Evolutionary conservation across 2,329 filamentous ascomycete genomes (phyloP).

Genomic region (Esteya vermicola): DNA sequence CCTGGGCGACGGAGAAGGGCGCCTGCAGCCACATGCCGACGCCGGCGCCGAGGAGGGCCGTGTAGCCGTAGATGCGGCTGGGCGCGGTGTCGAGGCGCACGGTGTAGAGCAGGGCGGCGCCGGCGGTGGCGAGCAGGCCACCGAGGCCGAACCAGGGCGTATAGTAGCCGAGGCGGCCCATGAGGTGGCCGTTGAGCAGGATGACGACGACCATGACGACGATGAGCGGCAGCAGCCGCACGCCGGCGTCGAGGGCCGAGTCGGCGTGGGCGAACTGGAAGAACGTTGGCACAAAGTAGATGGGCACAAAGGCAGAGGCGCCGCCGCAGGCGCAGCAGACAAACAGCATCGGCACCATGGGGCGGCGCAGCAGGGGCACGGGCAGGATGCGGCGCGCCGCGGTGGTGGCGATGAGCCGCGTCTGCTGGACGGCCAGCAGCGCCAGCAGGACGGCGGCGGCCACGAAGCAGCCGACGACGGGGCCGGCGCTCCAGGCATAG

Average conservation of each 20-base stretch:
- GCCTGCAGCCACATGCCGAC: constrained; percentile 20
- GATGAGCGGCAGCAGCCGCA: constrained; percentile 28
- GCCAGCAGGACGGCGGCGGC: constrained; percentile 24
- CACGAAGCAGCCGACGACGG: constrained; percentile 29
- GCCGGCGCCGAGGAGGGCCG: constrained; percentile 23
- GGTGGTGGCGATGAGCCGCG: constrained; percentile 23
- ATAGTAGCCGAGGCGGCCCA: constrained; percentile 18
- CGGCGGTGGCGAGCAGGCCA: constrained; percentile 17
- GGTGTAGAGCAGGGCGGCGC: constrained; percentile 14
- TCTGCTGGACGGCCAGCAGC: constrained; percentile 31
- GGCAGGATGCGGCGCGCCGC: constrained; percentile 25
- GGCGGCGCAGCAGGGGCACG: constrained; percentile 21
- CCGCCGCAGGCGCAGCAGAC: constrained; percentile 30
- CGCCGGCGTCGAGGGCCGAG: constrained; percentile 23
- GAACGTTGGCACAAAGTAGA: constrained; percentile 41
- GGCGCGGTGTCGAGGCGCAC: constrained; percentile 11
- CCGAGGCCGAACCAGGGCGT: constrained; percentile 21
- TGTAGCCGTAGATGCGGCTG: constrained; percentile 14
- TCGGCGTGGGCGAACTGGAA: constrained; percentile 35
- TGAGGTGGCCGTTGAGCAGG: constrained; percentile 7
- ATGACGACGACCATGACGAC: constrained; percentile 16
- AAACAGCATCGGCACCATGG: constrained; percentile 29
- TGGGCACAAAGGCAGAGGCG: constrained; percentile 20
- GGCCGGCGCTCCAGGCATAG: constrained; percentile 32
- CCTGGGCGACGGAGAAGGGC: constrained; percentile 20